Base-by-base conservation (phyloP, 805 yeast genomes). In the Torulaspora gathmanii region DNA sequence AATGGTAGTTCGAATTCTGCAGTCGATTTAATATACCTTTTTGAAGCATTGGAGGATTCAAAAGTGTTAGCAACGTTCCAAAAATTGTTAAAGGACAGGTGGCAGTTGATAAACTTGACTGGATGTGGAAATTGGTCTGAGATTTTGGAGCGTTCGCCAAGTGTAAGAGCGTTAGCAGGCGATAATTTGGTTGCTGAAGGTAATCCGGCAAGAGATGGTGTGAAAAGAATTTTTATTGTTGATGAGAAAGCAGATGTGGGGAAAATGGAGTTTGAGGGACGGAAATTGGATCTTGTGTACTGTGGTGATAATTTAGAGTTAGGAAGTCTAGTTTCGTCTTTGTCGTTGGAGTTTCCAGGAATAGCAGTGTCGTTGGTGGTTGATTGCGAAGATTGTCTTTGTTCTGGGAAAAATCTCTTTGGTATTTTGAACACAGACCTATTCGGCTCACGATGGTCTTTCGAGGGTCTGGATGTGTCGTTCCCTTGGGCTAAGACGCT, bases 401-500 rank as follows among this genome's bases (percentile, higher is more conserved):
- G 25, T 30, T 19, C 40, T 2, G 47, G 47, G 9, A 33, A 40
- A 6, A 38, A 42, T 9, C 33, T 55, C 25, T 53, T 55, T 34
- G 61, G 56, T 5, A 42, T 56, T 9, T 36, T 52, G 27, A 38
- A 47, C 22, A 30, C 37, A 1, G 29, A 50, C n/a, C 33, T 51
- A 12, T 45, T 44, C 28, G 28, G 30, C 13, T 27, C 36, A 5
- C 11, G 15, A 8, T 39, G 37, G 37, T 17, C 20, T 31, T 34
- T 23, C 27, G 26, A 22, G n/a, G 38, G 15, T 10, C 19, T 33
- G 9, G 28, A 17, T 5, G 33, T 36, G 36, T 39, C 44, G 4
- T 51, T 58, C 15, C 55, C 59, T 4, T 38, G 45, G 13, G 40
- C 52, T 2, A 28, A 22, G 9, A 39, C 38, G 8, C 27, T 58